Base-by-base conservation (phyloP, 73 alveolate species). In the Paramecium sonneborni region DNA sequence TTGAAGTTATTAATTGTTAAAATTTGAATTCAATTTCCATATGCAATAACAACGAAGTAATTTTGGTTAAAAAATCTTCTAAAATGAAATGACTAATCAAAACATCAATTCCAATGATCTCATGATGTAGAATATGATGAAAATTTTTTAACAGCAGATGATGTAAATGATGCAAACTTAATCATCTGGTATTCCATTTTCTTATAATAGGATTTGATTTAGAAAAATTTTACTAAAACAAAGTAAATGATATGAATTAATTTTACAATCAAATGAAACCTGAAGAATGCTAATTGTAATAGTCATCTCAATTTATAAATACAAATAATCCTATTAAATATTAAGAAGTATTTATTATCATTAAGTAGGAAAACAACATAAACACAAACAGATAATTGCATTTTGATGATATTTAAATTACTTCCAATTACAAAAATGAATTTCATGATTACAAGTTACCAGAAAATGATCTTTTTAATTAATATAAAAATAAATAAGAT, bases 61-160 rank as follows among this genome's bases (percentile, higher is more conserved):
- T 32, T 28, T 72, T 14, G 86, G 86, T n/a, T 72, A 72, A 72
- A 18, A 30, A 20, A 72, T 72, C 57, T 72, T 34, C 32, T 38
- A 20, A 32, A 35, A 38, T 72, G 86, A 72, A 21, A 72, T 62
- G 84, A 10, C 84, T 11, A 21, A 26, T 62, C 44, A 62, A 62
- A 62, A 62, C 26, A 62, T 26, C 46, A 62, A 62, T 32, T 21
- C 84, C 55, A 74, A 74, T 38, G 87, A 74, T 39, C 21, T n/a
- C 38, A 74, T 74, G 87, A 74, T 74, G 87, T 18, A 74, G 44
- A 39, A 46, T 41, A 79, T 79, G 90, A 79, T 79, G 90, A 79
- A 79, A 23, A 43, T 79, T 52, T 79, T 79, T 41, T 28, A 74
- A 18, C 34, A 39, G 28, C 43, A 79, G 21, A 79, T 43, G 90